A percentile compares a stretch with the other conserved stretches of the same genome.
phyloP scores from a whole-genome alignment of 1,284 basidiomycete species.

The Boletus smithii region DNA sequence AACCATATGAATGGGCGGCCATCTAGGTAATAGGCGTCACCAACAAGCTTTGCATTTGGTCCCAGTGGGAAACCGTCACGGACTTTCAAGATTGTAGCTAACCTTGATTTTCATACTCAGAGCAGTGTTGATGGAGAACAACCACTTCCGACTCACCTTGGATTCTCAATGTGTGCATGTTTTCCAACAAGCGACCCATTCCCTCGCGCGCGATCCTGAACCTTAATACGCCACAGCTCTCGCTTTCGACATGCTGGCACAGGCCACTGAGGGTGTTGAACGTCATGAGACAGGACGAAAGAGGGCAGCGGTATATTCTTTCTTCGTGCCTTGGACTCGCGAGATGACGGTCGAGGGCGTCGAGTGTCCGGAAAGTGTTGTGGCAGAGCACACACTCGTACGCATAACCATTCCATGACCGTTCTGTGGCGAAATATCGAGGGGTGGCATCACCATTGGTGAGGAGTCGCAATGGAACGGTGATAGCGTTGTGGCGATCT shows the following conservation, averaged over 20 bases:
- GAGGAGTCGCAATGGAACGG: constrained; percentile 36
- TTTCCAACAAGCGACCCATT: constrained; percentile 34
- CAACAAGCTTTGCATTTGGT: constrained; percentile 12
- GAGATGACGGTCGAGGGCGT: constrained; percentile 50
- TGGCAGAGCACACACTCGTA: constrained; percentile 60
- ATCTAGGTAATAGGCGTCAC: constrained; percentile 19
- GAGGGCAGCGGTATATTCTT: constrained; percentile 45
- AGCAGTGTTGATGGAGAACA: not conserved
- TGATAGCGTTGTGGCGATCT: constrained; percentile 36
- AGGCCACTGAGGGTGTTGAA: constrained; percentile 49
- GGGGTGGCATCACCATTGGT: constrained; percentile 17
- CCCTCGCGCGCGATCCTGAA: constrained; percentile 39
- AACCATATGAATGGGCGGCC: constrained; percentile 24
- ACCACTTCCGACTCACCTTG: constrained; percentile 32
- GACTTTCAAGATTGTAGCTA: constrained; percentile 25
- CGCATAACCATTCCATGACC: constrained; percentile 44
- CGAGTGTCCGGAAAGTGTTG: constrained; percentile 34
- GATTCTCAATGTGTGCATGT: constrained; percentile 18
- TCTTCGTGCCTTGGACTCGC: constrained; percentile 46
- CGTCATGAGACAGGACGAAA: constrained; percentile 34
- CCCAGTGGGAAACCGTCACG: constrained; percentile 22
- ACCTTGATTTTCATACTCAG: constrained; percentile 18
- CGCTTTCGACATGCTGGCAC: constrained; percentile 56
- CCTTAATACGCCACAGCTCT: constrained; percentile 46
- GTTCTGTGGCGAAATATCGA: constrained; percentile 38